Percentiles rank a stretch among this genome's conserved stretches.
phyloP scores from a whole-genome alignment of 2,329 filamentous ascomycete species.

The Cucurbitaria berberidis region DNA sequence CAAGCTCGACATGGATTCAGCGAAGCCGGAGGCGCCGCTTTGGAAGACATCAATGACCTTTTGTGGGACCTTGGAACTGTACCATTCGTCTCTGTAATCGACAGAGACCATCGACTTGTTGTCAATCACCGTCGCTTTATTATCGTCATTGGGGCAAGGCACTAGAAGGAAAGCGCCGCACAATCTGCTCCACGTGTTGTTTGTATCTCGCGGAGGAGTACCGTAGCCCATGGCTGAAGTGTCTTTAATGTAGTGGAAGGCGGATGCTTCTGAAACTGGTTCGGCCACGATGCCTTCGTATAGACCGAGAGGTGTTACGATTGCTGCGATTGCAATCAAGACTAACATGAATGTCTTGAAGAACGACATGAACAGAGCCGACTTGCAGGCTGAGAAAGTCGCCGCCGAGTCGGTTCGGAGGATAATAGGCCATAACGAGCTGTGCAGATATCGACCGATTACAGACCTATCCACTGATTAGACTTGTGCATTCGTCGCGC shows the following conservation, averaged over 20 bases:
- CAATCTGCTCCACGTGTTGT: conserved; percentile 41
- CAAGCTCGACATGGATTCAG: conserved; percentile 49
- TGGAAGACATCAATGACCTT: conserved; percentile 47
- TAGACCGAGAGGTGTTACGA: conserved; percentile 56
- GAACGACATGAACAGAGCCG: conserved; percentile 26
- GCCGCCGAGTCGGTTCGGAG: conserved; percentile 49
- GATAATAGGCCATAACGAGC: conserved; percentile 54
- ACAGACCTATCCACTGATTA: conserved; percentile 46
- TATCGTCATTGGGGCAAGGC: conserved; percentile 33
- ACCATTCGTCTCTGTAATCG: conserved; percentile 24
- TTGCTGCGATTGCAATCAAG: conserved; percentile 50
- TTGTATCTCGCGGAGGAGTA: conserved; percentile 45
- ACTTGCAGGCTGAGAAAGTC: conserved; percentile 37
- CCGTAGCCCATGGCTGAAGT: conserved; percentile 48
- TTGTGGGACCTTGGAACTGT: conserved; percentile 45
- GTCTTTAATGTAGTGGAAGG: conserved; percentile 51
- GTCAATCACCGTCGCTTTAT: conserved; percentile 1
- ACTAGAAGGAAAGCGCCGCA: conserved; percentile 31
- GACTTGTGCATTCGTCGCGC: conserved; percentile 9
- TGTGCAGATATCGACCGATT: conserved; percentile 32
- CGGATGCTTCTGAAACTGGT: conserved; percentile 8
- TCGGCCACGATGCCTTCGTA: conserved; percentile 48
- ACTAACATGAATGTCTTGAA: conserved; percentile 21
- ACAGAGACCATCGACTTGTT: conserved; percentile 1
- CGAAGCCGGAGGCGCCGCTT: conserved; percentile 42